Base-by-base conservation (phyloP, 192 early-diverging fungal genomes). In the Coemansia sp. region DNA sequence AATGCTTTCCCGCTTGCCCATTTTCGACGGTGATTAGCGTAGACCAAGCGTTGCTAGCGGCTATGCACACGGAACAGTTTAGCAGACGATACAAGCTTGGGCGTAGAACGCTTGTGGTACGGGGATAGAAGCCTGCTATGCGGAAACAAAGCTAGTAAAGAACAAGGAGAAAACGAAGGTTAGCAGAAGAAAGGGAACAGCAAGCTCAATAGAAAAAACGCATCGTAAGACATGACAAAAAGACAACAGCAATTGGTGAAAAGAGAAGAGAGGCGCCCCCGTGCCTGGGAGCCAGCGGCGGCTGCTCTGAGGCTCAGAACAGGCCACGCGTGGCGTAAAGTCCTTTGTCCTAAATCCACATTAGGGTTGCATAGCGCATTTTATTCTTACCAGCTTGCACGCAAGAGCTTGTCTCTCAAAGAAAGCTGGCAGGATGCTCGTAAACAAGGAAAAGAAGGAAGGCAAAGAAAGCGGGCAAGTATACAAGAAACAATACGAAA, bases 1-100 rank as follows among this genome's bases (percentile, higher is more conserved):
- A 57, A 57, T 17, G 2, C 55, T 57, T 36, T 57, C 32, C n/a
- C 55, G 29, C 0, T 57, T 57, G 34, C 33, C 17, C 55, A 57
- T 57, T 52, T 25, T 3, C 20, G 25, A 20, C 22, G 22, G 22
- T 8, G 9, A 11, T 52, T 52, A 25, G 25, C 20, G 49, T 52
- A 23, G 49, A 9, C 22, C 22, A 45, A 45, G 17, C 29, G 42
- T 17, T 5, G 14, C 15, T 45, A 13, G 9, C 1, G 17, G 42
- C 42, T 45, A 13, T 2, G 42, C 13, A 52, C 5, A 52, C 49
- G 23, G 13, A 52, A 52, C 49, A 25, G 23, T 40, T 5, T 25
- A 52, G 49, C 22, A 52, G 25, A 23, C 49, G 45, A 48, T 48
- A 19, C 19, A 2, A 19, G 14, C 45, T 2, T 29, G 29, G 29